phyloP scores from a whole-genome alignment of 345 rosid species.

The Aurinia saxatilis region DNA sequence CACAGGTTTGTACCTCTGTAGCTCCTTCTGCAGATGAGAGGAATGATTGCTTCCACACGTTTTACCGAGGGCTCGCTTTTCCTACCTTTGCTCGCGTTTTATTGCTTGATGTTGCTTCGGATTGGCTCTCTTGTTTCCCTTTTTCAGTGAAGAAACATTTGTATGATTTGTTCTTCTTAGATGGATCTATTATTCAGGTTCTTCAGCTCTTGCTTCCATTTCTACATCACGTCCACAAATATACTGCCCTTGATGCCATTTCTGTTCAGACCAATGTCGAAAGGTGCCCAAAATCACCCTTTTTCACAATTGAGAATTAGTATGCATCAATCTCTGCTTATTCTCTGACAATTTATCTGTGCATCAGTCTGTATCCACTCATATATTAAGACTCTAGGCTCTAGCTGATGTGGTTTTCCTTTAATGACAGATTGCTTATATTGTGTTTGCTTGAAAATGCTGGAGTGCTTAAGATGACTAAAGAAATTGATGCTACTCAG shows the following conservation, averaged over 20 bases:
- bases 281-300: conserved; percentile 37
- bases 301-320: neutral
- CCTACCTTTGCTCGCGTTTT: conserved; percentile 60
- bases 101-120: conserved; percentile 70
- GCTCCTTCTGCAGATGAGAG: conserved; percentile 46
- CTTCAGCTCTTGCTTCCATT: conserved; percentile 72
- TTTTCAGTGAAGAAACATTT: conserved; percentile 56
- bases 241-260: conserved; percentile 31
- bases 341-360: neutral
- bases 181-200: conserved; percentile 62
- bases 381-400: neutral
- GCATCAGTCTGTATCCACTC: neutral
- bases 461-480: conserved; percentile 56
- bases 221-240: conserved; percentile 33
- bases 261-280: conserved; percentile 55
- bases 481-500: conserved; percentile 38
- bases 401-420: neutral
- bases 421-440: conserved; percentile 61
- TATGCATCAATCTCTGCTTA: neutral
- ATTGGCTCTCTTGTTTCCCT: conserved; percentile 92
- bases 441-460: conserved; percentile 71
- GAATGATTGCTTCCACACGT: conserved; percentile 40
- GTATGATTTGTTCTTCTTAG: conserved; percentile 74
- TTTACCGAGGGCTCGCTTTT: conserved; percentile 73
- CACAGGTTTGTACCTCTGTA: conserved; percentile 37